phyloP scores from a whole-genome alignment of 106 monocot genomes.

The Dendrobium nobile region DNA sequence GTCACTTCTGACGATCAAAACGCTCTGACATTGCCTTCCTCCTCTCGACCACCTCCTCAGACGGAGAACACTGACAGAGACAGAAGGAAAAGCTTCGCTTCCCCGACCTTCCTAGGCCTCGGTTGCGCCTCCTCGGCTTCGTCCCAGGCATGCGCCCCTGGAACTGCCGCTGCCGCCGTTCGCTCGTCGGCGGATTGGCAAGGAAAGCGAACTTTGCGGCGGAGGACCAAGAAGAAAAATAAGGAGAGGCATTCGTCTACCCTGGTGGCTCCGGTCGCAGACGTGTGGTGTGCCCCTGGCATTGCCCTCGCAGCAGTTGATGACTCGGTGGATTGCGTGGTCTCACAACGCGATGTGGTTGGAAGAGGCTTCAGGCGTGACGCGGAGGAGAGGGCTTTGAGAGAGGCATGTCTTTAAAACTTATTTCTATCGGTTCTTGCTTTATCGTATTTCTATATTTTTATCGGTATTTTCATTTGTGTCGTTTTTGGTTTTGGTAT shows the following conservation, averaged over 20 bases:
- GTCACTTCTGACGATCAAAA: not conserved
- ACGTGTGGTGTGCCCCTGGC: slow-evolving; percentile 3
- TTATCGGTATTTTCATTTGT: not conserved
- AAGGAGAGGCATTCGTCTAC: slow-evolving; percentile 5
- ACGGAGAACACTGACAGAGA: not conserved
- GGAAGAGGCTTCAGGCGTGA: not conserved
- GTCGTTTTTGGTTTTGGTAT: not conserved
- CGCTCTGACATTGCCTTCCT: not conserved
- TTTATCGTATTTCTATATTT: not conserved
- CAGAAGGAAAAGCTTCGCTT: not conserved
- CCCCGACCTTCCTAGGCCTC: slow-evolving; percentile 6
- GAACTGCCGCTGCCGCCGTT: slow-evolving; percentile 4
- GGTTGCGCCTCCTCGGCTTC: slow-evolving; percentile 9
- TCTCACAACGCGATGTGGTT: not conserved
- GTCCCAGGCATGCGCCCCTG: not conserved
- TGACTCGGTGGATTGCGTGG: slow-evolving; percentile 4
- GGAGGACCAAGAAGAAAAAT: slow-evolving; percentile 10
- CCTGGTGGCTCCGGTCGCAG: not conserved
- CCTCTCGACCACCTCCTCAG: not conserved
- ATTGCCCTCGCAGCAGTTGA: not conserved
- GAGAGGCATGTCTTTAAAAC: not conserved
- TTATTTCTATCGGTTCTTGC: not conserved
- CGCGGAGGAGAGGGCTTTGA: not conserved
- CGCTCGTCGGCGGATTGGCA: slow-evolving; percentile 6
- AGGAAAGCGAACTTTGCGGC: slow-evolving; percentile 3